A percentile compares a stretch with the other conserved stretches of the same genome.
Conservation (phyloP, 164 flowering plant genomes). For the Vitis rotundifolia region DNA sequence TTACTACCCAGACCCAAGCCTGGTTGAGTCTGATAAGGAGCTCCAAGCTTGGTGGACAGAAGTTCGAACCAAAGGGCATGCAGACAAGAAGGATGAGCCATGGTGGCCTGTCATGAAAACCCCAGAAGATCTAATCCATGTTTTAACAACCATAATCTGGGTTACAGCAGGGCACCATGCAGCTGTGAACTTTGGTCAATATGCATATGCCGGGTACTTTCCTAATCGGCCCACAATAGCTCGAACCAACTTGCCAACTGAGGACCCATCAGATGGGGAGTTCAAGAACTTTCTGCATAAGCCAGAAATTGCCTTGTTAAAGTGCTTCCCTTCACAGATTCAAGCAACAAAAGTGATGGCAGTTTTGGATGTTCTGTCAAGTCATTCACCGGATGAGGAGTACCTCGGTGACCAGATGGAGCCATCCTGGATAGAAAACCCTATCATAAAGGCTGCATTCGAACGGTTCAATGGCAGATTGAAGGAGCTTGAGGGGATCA, state of each 20-base stretch:
- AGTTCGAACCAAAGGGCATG: too few relatives aligned
- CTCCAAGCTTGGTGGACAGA: too few relatives aligned
- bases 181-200: too few relatives aligned
- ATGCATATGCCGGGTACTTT: too few relatives aligned
- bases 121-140: too few relatives aligned
- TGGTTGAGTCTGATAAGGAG: too few relatives aligned
- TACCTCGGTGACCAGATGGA: constrained; percentile 32
- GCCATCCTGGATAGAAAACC: constrained; percentile 29
- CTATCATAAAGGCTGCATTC: constrained; percentile 23
- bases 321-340: constrained; percentile 30
- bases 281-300: constrained; percentile 17
- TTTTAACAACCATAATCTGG: too few relatives aligned
- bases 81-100: too few relatives aligned
- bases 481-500: constrained; percentile 36
- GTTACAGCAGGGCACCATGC: too few relatives aligned
- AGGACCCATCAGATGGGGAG: constrained; percentile 10
- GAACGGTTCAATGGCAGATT: constrained; percentile 27
- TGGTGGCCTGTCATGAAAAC: too few relatives aligned
- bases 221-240: constrained; percentile 29
- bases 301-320: constrained; percentile 29
- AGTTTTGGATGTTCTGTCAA: too few relatives aligned
- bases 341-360: constrained; percentile 22
- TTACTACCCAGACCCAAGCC: too few relatives aligned
- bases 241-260: constrained; percentile 24
- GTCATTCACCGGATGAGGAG: constrained; percentile 20